These are phyloP conservation scores for Scedosporium minutisporum DNA, from an alignment of 2,329 filamentous ascomycete species.

Conservation along the genomic window DNA sequence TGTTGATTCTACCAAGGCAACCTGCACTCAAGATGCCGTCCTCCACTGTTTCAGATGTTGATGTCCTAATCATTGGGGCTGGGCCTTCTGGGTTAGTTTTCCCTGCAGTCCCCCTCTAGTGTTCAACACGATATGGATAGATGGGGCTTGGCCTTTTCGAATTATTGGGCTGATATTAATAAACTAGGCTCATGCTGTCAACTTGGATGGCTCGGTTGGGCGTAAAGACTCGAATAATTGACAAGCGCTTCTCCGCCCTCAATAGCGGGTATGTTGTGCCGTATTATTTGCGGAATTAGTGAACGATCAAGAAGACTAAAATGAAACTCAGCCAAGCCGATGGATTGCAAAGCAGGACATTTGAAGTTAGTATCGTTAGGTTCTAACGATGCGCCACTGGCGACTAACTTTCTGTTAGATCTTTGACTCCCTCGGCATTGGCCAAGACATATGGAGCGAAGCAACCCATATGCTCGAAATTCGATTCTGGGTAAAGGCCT, in stretches of 20 bases:
- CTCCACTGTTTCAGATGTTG: slow-evolving; percentile 14
- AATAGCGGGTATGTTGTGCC: slow-evolving; percentile 21
- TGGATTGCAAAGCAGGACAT: neutral
- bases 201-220: slow-evolving; percentile 31
- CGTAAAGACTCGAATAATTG: slow-evolving; percentile 32
- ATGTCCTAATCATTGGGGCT: slow-evolving; percentile 30
- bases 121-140: neutral
- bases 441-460: slow-evolving; percentile 53
- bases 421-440: slow-evolving; percentile 60
- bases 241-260: slow-evolving; percentile 32
- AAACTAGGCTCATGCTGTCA: slow-evolving; percentile 26
- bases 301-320: too few species aligned
- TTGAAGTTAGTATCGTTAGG: neutral
- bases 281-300: neutral
- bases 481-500: neutral
- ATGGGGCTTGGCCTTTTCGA: too few species aligned
- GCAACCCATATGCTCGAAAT: slow-evolving; percentile 53
- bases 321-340: neutral
- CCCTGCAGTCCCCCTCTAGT: neutral
- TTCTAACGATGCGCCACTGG: neutral
- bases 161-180: neutral
- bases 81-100: slow-evolving; percentile 22
- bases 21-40: neutral
- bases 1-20: too few species aligned
- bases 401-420: slow-evolving; percentile 42